Evolutionary conservation across 2,329 filamentous ascomycete genomes (phyloP).

Genomic region (Nemania sp.): DNA sequence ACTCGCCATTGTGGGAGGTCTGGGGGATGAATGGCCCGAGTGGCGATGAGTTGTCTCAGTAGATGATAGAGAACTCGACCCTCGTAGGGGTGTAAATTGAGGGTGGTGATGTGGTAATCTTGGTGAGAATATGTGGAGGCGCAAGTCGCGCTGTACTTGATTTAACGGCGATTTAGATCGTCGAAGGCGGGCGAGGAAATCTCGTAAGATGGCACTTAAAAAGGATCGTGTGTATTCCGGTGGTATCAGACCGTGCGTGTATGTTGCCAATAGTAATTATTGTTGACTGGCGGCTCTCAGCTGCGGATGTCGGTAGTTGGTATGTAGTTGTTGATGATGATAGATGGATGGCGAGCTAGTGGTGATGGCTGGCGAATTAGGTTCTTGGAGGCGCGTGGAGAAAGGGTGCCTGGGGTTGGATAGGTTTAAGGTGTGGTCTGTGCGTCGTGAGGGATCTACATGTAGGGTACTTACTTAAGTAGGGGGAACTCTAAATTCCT

Average conservation of each 20-base stretch:
- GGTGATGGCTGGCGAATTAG: slow-evolving; percentile 34
- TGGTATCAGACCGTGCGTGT: background rate
- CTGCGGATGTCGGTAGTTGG: slow-evolving; percentile 2
- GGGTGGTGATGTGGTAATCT: background rate
- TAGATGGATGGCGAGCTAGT: slow-evolving; percentile 17
- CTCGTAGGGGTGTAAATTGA: background rate
- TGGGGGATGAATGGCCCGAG: background rate
- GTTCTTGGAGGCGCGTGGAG: slow-evolving; percentile 14
- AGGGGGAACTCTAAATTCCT: slow-evolving; percentile 8
- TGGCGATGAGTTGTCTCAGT: background rate
- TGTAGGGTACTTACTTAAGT: background rate
- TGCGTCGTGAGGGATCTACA: slow-evolving; percentile 13
- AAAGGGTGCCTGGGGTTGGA: slow-evolving; percentile 13
- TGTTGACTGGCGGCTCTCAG: background rate
- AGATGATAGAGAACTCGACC: background rate
- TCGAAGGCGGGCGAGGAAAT: background rate
- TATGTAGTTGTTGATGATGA: slow-evolving; percentile 28
- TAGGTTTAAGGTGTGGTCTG: slow-evolving; percentile 27
- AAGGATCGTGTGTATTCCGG: background rate
- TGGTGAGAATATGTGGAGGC: slow-evolving; percentile 8
- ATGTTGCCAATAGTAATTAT: slow-evolving; percentile 1
- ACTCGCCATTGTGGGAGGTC: slow-evolving; percentile 44
- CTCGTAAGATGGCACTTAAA: background rate
- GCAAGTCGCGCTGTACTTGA: slow-evolving; percentile 24
- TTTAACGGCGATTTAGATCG: slow-evolving; percentile 2